phyloP scores from a whole-genome alignment of 1,284 basidiomycete genomes.

The Tilletia walkeri region DNA sequence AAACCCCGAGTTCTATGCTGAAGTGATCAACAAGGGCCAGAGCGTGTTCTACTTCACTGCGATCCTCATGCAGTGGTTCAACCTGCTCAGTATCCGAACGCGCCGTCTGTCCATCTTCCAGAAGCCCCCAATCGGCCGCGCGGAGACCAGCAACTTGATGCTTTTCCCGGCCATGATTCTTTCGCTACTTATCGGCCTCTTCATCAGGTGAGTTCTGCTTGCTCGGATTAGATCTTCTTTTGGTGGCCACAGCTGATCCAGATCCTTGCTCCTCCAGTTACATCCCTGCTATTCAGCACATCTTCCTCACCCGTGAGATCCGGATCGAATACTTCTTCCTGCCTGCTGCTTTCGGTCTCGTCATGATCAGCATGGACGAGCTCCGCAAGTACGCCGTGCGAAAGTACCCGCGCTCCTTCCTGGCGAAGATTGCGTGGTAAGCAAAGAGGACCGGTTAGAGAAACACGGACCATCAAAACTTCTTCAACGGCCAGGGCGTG shows the following conservation, averaged over 20 bases:
- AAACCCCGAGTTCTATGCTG: conserved; percentile 51
- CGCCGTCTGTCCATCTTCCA: conserved; percentile 60
- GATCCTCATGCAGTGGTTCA: conserved; percentile 68
- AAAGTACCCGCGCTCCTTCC: conserved; percentile 40
- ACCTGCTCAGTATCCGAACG: conserved; percentile 58
- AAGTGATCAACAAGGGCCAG: conserved; percentile 57
- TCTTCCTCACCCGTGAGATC: conserved; percentile 64
- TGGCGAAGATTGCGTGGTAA: conserved; percentile 53
- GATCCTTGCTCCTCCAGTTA: conserved; percentile 32
- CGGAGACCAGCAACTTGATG: conserved; percentile 31
- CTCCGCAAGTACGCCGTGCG: conserved; percentile 47
- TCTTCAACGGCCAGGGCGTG: too few relatives aligned
- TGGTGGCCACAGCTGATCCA: not conserved
- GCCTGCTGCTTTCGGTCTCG: conserved; percentile 58
- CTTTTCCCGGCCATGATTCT: conserved; percentile 34
- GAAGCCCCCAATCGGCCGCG: conserved; percentile 33
- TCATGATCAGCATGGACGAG: conserved; percentile 56
- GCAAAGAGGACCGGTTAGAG: too few relatives aligned
- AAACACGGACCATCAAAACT: too few relatives aligned
- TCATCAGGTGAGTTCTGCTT: conserved; percentile 26
- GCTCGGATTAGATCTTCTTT: not conserved
- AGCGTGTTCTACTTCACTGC: conserved; percentile 64
- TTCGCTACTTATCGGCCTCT: conserved; percentile 39
- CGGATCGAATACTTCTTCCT: conserved; percentile 62
- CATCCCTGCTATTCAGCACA: conserved; percentile 58